These are phyloP conservation scores for Yarrowia sp. DNA, from an alignment of 805 yeast genomes.

Conservation along the genomic window DNA sequence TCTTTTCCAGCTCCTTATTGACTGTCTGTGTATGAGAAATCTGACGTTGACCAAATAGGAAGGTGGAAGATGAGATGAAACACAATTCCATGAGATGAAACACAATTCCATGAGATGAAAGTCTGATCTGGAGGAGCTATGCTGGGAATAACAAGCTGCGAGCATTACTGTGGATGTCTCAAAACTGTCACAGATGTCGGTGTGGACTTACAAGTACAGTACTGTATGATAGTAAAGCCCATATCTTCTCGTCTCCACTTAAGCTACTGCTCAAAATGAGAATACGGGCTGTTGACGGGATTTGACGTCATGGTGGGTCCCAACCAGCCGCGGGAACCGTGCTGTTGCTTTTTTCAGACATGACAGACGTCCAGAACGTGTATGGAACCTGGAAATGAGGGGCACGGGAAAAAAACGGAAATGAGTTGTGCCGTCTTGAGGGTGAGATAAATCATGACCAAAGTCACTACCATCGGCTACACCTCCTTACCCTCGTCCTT, in stretches of 20 bases:
- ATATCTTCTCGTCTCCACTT: no score
- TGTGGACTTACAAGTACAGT: no score
- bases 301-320: not conserved
- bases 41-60: conserved; percentile 13
- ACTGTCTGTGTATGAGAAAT: not conserved
- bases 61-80: conserved; percentile 1
- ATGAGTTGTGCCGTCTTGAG: no score
- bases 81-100: not conserved
- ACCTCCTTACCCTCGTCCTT: conserved; percentile 14
- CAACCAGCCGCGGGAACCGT: not conserved
- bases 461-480: not conserved
- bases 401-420: no score
- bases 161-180: no score
- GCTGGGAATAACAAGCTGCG: not conserved
- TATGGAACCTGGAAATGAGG: no score
- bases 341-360: not conserved
- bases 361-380: no score
- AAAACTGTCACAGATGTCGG: no score
- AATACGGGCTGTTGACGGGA: not conserved
- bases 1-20: no score
- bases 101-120: not conserved
- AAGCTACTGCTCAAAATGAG: no score
- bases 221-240: no score
- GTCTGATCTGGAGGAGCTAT: not conserved
- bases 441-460: no score